A percentile compares a stretch with the other conserved stretches of the same genome.
phyloP scores from a whole-genome alignment of 257 asterid genomes.

The Jacaranda copaia region DNA sequence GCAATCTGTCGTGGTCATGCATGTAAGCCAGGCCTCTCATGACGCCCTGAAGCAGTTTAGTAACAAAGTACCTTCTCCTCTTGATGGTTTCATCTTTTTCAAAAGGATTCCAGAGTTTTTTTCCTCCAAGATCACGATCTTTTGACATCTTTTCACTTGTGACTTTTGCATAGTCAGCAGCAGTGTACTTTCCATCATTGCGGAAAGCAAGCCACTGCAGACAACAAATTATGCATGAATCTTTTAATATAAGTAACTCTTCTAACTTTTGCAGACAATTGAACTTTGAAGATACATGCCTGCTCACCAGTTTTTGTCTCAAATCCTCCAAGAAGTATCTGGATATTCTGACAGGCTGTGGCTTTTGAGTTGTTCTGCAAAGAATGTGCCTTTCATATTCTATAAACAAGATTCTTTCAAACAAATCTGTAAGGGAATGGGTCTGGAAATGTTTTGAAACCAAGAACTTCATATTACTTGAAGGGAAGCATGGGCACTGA shows the following conservation, averaged over 20 bases:
- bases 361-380: constrained; percentile 64
- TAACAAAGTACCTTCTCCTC: constrained; percentile 68
- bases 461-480: constrained; percentile 55
- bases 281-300: constrained; percentile 45
- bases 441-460: constrained; percentile 8
- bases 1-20: constrained; percentile 81
- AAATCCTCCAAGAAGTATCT: constrained; percentile 87
- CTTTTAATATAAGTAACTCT: background rate
- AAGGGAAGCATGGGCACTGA: constrained; percentile 83
- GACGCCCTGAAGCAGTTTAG: constrained; percentile 75
- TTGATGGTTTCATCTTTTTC: constrained; percentile 72
- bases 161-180: constrained; percentile 84
- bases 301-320: constrained; percentile 98
- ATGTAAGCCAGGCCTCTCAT: constrained; percentile 77
- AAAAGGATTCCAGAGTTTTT: constrained; percentile 80
- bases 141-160: constrained; percentile 76
- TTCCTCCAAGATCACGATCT: constrained; percentile 52
- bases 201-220: constrained; percentile 95
- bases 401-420: constrained; percentile 6
- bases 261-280: constrained; percentile 20
- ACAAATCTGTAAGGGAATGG: constrained; percentile 5
- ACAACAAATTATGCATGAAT: constrained; percentile 25
- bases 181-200: constrained; percentile 84
- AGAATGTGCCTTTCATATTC: constrained; percentile 32
- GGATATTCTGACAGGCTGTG: constrained; percentile 62